Conservation (phyloP, 345 rosid genomes). For the Eucalyptus erythrocorys region DNA sequence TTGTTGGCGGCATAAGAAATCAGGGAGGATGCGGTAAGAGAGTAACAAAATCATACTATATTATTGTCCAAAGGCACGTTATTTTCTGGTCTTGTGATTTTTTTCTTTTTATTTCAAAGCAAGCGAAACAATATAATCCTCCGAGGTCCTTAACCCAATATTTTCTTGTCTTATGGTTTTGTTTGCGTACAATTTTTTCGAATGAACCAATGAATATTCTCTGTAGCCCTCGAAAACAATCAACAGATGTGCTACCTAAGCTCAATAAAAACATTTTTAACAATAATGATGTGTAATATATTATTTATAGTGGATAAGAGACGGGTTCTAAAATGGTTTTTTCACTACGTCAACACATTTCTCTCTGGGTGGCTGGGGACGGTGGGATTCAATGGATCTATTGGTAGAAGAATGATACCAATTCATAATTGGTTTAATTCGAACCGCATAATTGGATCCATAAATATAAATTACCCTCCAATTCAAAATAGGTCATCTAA, state of each 20-base stretch:
- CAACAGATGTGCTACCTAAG: neutral
- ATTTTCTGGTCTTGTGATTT: neutral
- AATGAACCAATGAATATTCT: neutral
- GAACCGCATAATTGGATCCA: too few relatives aligned
- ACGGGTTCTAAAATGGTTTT: too few relatives aligned
- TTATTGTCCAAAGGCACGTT: neutral
- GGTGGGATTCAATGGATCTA: too few relatives aligned
- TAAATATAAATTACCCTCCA: too few relatives aligned
- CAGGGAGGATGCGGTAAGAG: conserved; percentile 29
- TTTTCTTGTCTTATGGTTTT: neutral
- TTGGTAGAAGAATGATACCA: too few relatives aligned
- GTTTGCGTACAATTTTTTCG: neutral
- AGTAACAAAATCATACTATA: neutral
- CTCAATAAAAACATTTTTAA: too few relatives aligned
- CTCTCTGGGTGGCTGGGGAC: too few relatives aligned
- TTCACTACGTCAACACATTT: too few relatives aligned
- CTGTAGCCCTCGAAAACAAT: neutral
- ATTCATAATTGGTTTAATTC: too few relatives aligned
- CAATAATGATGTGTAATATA: too few relatives aligned
- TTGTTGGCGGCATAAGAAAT: neutral
- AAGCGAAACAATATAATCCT: neutral
- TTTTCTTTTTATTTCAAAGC: neutral
- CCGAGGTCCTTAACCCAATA: neutral
- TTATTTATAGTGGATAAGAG: too few relatives aligned
- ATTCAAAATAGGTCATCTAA: too few relatives aligned